Evolutionary conservation across 2,329 filamentous ascomycete genomes (phyloP), one percentile per base, ranked within the genome.

Genomic region (Setomelanomma holmii): DNA sequence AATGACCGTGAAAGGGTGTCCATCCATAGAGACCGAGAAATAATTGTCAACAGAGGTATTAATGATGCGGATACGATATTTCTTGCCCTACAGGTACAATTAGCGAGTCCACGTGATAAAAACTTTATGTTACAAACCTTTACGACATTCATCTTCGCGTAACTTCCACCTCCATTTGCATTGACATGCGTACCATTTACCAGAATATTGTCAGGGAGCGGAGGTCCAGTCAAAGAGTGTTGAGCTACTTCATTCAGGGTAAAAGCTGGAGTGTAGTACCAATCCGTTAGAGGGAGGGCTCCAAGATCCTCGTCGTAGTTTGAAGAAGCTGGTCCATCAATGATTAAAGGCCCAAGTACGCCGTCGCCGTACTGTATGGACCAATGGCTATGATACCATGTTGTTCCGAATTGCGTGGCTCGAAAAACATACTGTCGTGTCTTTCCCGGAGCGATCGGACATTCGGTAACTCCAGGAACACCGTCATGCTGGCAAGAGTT

Each of bases 361-460:
- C 78, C 78, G 17, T 78, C 75, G 11, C 71, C 76, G 48, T 79
- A 79, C 53, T 79, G 77, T 10, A 69, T 67, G 24, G 68, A 73
- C 63, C 71, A 76, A 51, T 79, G 77, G 19, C 69, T 73, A 49
- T 79, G 77, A 49, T 79, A 78, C 76, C 76, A 79, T 8, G 64
- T 60, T 30, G 76, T 79, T 12, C 78, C 78, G 36, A 77, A 78
- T 53, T 79, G 77, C 0, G 79, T 82, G 3, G 81, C 83, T 38
- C 77, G 77, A 74, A 82, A 88, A 2, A 69, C 80, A 71, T 89
- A 89, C 1, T 81, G 85, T 39, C 79, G 78, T 1, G 76, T 76
- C 5, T 80, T 70, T 0, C 83, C 83, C 0, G 88, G 87, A 4
- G 86, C 78, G 54, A 89, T 85, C 1, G 88, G 87, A 58, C 88